Base-by-base conservation (phyloP, 257 asterid genomes). In the Rhazya stricta region DNA sequence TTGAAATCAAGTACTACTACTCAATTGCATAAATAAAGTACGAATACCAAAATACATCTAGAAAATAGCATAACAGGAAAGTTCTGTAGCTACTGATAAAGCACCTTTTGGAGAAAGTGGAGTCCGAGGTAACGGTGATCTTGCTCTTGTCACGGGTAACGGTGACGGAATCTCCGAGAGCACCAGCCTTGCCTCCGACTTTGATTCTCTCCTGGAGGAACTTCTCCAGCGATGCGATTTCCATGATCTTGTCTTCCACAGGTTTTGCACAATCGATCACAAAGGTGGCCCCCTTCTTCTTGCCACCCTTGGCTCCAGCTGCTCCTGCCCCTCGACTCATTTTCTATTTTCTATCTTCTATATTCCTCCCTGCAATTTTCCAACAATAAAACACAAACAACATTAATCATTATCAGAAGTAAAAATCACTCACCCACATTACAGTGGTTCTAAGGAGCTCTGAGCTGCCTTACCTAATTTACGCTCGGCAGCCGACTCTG, bases 131-230 rank as follows among this genome's bases (percentile, higher is more conserved):
- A 62, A 87, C 87, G 34, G 88, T 76, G 75, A 87, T 85, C 83
- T 84, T 87, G 42, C 72, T 74, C 83, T 87, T 87, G 58, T 85
- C 88, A 10, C 89, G 89, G 57, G 72, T 76, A 63, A 87, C 78
- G 29, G 83, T 79, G 42, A 87, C 88, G 45, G 87, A 36, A 34
- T 87, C 89, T 2, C 89, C 91, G 27, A 87, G 89, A 11, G 87
- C 86, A 53, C 91, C 91, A 60, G 88, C 76, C 79, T 87, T 85
- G 2, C 89, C 89, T 39, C 82, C 86, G 50, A 87, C 89, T 81
- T 87, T 87, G 78, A 87, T 87, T 72, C 91, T 81, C 75, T 87
- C 91, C 79, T 87, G 88, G 54, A 87, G 86, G 67, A 83, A 87
- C 75, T 85, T 85, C 53, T 87, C 91, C 48, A 87, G 77, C 2